phyloP scores from a whole-genome alignment of 805 yeast genomes.

The Candida pseudoglaebosa region DNA sequence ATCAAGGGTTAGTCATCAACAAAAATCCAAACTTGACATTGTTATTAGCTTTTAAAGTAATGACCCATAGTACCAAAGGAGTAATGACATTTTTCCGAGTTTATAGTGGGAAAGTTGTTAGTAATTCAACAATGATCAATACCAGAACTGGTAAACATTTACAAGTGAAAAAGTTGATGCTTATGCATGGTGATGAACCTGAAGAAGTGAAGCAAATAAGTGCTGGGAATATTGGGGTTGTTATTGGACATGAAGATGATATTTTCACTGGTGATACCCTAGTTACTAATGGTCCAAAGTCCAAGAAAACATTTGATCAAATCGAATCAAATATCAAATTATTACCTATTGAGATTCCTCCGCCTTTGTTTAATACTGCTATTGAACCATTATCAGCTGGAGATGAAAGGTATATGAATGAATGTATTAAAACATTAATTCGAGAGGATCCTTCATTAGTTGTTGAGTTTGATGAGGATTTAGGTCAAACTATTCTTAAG shows the following conservation, averaged over 20 bases:
- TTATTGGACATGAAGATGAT: constrained; percentile 64
- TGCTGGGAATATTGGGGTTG: constrained; percentile 89
- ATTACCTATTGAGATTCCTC: constrained; percentile 80
- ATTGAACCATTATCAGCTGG: constrained; percentile 82
- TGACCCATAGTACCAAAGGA: constrained; percentile 80
- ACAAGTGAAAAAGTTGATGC: constrained; percentile 61
- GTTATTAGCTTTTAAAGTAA: constrained; percentile 88
- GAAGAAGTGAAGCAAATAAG: constrained; percentile 60
- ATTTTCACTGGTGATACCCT: constrained; percentile 90
- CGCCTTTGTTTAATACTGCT: constrained; percentile 85
- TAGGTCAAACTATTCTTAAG: constrained; percentile 82
- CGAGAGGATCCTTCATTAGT: constrained; percentile 89
- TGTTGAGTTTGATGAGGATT: constrained; percentile 70
- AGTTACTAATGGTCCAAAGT: constrained; percentile 51
- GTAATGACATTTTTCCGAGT: constrained; percentile 82
- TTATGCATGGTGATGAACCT: constrained; percentile 88
- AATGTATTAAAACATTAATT: constrained; percentile 60
- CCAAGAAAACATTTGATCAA: constrained; percentile 43
- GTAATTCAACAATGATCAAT: constrained; percentile 61
- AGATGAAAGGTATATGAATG: constrained; percentile 69
- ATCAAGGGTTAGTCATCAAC: constrained; percentile 49
- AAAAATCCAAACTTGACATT: constrained; percentile 59
- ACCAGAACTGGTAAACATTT: constrained; percentile 67
- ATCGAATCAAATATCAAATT: constrained; percentile 45
- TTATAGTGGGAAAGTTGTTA: constrained; percentile 71